Percentiles rank a stretch among this genome's conserved stretches.
Evolutionary conservation across 495 filamentous ascomycete species (phyloP).

Genomic region (Hypoxylon intermedium): DNA sequence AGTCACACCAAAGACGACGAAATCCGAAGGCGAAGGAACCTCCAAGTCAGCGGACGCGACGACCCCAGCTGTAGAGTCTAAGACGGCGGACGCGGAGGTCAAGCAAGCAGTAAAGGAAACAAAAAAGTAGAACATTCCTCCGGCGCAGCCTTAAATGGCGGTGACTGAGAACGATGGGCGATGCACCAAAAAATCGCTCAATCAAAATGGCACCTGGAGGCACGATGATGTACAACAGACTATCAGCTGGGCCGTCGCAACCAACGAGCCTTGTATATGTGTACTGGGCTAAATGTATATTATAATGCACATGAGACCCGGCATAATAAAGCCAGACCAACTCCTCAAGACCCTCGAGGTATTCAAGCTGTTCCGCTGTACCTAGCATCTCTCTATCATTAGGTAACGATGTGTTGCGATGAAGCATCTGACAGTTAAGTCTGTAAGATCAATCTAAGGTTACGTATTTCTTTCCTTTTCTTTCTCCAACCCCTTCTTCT

Average conservation of each 20-base stretch:
- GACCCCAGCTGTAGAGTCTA: not conserved
- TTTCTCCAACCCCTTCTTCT: no score
- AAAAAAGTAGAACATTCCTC: constrained; percentile 19
- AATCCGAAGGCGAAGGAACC: not conserved
- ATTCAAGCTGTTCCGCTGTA: not conserved
- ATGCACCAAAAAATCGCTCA: not conserved
- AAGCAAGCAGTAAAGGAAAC: constrained; percentile 9
- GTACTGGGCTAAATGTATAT: constrained; percentile 9
- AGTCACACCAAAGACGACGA: no score
- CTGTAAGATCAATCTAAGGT: no score
- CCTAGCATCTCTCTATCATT: not conserved
- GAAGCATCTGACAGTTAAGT: no score
- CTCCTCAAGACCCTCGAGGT: not conserved
- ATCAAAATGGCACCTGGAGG: not conserved
- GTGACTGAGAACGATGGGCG: not conserved
- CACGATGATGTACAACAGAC: constrained; percentile 8
- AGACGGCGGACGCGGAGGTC: constrained; percentile 11
- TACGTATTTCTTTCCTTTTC: no score
- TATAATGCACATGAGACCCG: constrained; percentile 20
- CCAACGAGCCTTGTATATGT: constrained; percentile 7
- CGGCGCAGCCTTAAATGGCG: constrained; percentile 13
- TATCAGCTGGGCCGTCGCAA: constrained; percentile 6
- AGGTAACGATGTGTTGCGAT: not conserved
- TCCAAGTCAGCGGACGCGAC: constrained; percentile 6
- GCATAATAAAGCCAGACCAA: constrained; percentile 21